Evolutionary conservation across 1,284 basidiomycete species (phyloP).

Genomic region (Stereum hirsutum): DNA sequence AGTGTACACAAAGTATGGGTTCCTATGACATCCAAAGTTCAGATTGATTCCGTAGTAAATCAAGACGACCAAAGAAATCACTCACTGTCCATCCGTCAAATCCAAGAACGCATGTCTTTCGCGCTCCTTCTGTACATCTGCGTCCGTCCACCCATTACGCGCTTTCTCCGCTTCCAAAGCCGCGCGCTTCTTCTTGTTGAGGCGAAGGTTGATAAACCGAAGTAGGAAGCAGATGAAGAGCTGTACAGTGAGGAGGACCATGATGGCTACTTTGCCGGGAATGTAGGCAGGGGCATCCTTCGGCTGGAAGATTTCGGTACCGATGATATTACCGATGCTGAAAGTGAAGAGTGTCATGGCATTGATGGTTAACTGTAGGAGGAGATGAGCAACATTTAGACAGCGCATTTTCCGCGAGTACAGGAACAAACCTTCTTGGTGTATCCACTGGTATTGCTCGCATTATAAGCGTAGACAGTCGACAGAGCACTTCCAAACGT

Average conservation of each 20-base stretch:
- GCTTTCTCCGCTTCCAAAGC: conserved; percentile 34
- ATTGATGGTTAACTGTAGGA: conserved; percentile 42
- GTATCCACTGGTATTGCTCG: conserved; percentile 56
- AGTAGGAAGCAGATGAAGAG: conserved; percentile 39
- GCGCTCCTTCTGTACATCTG: conserved; percentile 43
- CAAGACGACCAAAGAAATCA: conserved; percentile 1
- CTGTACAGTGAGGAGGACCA: conserved; percentile 47
- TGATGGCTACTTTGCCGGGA: conserved; percentile 54
- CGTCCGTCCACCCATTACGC: conserved; percentile 45
- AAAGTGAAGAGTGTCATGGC: conserved; percentile 52
- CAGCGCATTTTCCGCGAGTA: not conserved
- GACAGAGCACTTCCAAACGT: conserved; percentile 54
- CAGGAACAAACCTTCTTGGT: conserved; percentile 45
- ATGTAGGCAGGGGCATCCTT: conserved; percentile 55
- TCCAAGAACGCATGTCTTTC: conserved; percentile 55
- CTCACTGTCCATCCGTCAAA: conserved; percentile 53
- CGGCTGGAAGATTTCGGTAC: conserved; percentile 53
- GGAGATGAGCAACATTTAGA: too few species aligned
- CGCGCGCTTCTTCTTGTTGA: conserved; percentile 41
- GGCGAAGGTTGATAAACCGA: conserved; percentile 43
- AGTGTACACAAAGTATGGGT: conserved; percentile 27
- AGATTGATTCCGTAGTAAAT: conserved; percentile 3
- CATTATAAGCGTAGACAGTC: conserved; percentile 58
- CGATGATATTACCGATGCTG: conserved; percentile 49
- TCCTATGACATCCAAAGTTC: conserved; percentile 13